These are phyloP conservation scores for Botrytis paeoniae DNA, from an alignment of 2,329 filamentous ascomycete genomes.

Conservation along the genomic window DNA sequence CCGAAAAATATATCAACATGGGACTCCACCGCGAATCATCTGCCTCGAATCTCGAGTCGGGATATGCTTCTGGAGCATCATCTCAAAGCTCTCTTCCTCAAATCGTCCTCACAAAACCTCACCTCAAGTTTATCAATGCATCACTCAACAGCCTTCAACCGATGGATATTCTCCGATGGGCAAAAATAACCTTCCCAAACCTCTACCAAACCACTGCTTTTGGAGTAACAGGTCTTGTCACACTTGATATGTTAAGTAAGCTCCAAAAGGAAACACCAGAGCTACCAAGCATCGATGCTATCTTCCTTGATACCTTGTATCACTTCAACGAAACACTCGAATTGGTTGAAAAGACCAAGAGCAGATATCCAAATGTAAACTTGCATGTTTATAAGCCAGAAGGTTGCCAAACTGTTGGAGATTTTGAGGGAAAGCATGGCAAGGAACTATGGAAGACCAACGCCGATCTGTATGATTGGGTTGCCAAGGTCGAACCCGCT, in stretches of 20 bases:
- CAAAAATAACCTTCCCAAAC: constrained; percentile 83
- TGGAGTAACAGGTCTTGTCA: constrained; percentile 75
- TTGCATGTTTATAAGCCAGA: constrained; percentile 89
- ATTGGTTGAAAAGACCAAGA: constrained; percentile 70
- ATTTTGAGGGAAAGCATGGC: constrained; percentile 83
- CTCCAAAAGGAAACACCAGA: constrained; percentile 62
- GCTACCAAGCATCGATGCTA: constrained; percentile 59
- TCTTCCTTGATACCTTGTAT: constrained; percentile 82
- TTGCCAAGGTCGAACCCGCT: constrained; percentile 95
- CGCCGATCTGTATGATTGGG: constrained; percentile 90
- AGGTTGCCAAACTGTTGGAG: constrained; percentile 65
- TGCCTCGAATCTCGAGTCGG: constrained; percentile 64
- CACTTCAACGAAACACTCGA: constrained; percentile 76
- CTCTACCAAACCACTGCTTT: constrained; percentile 86
- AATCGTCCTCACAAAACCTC: constrained; percentile 80
- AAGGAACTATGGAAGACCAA: constrained; percentile 79
- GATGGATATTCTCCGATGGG: constrained; percentile 89
- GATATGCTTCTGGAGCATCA: constrained; percentile 68
- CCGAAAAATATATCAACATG: constrained; percentile 26
- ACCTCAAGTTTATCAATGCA: constrained; percentile 86
- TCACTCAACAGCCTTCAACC: constrained; percentile 86
- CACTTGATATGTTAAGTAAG: constrained; percentile 81
- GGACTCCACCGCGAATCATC: constrained; percentile 30
- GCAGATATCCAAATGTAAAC: constrained; percentile 72
- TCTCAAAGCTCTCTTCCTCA: constrained; percentile 65